Base-by-base conservation (phyloP, 257 asterid genomes). In the Linaria vulgaris region DNA sequence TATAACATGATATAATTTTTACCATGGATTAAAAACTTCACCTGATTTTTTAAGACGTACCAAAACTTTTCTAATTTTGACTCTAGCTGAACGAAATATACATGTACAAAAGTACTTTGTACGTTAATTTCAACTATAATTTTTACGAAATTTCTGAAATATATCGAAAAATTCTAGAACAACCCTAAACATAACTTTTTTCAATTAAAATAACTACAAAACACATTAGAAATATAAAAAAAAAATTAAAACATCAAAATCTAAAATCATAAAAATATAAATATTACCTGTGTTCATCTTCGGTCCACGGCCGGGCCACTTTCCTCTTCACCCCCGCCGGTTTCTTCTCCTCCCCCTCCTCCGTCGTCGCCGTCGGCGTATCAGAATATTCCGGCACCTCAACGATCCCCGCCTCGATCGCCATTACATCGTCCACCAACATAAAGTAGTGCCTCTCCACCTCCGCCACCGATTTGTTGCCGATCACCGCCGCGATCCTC, bases 281-380 rank as follows among this genome's bases (percentile, higher is more conserved):
- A 17, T 6, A 9, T 31, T 51, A 82, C 88, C 79, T 77, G 13
- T 82, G 88, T 22, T 82, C 88, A 0, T 82, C 82, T 44, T 82
- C 83, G 9, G 83, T 77, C 88, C 88, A 82, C 4, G 88, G 75
- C 22, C 69, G 72, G 31, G 83, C 82, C 19, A 66, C 74, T 66
- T 71, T 79, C 21, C 85, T 72, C 72, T 65, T 77, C 5, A 52
- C 67, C 46, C 6, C 72, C 12, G 15, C 48, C 44, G 52, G 69
- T 74, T 57, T 79, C 71, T 64, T 76, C 25, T 61, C 85, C 38
- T 61, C 12, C 41, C n/a, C n/a, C n/a, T n/a, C n/a, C n/a, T n/a
- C n/a, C n/a, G n/a, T n/a, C n/a, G n/a, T 68, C 63, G 66, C 7
- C 53, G 22, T n/a, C 58, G 19, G 71, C 73, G 69, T 61, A 0